Conservation (phyloP, 306 rosid genomes). For the Cucurbita maxima region DNA sequence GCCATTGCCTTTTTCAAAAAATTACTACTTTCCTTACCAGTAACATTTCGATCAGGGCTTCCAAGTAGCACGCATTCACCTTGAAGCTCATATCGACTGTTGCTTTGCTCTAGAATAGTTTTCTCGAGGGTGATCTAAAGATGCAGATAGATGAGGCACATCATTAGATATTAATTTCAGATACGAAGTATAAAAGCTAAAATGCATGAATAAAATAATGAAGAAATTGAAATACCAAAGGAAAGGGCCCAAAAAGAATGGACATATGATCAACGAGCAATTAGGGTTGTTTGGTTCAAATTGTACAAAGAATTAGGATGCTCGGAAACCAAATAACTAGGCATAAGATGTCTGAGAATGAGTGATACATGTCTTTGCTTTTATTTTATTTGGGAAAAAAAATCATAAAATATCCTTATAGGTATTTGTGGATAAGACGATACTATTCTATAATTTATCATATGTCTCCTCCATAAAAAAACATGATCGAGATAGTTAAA, state of each 20-base stretch:
- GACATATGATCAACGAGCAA: neutral
- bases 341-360: neutral
- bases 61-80: constrained; percentile 95
- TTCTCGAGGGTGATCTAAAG: constrained; percentile 82
- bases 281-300: neutral
- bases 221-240: neutral
- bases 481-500: too few species aligned
- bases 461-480: too few species aligned
- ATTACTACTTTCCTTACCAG: constrained; percentile 38
- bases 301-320: neutral
- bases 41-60: constrained; percentile 36
- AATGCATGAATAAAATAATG: constrained; percentile 1
- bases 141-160: constrained; percentile 11
- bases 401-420: too few species aligned
- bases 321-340: neutral
- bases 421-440: too few species aligned
- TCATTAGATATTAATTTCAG: neutral
- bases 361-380: neutral
- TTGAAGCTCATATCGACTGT: constrained; percentile 89
- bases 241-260: neutral
- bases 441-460: too few species aligned
- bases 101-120: constrained; percentile 70
- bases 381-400: neutral
- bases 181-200: neutral
- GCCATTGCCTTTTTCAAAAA: constrained; percentile 41